Base-by-base conservation (phyloP, 2,329 filamentous ascomycete species). In the Diaporthe helianthi region DNA sequence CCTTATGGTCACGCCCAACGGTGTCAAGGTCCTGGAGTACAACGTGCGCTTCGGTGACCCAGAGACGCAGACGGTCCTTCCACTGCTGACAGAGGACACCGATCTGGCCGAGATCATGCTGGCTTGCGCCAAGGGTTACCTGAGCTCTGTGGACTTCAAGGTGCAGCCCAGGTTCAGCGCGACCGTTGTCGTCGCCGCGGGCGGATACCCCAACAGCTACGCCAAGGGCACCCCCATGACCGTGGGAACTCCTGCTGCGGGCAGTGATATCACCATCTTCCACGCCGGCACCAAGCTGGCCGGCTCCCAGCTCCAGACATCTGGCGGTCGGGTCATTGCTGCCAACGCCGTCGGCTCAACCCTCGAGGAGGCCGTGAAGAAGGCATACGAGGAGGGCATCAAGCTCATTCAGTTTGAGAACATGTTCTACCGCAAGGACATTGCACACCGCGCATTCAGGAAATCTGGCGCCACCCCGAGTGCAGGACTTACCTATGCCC, bases 11-110 rank as follows among this genome's bases (percentile, higher is more conserved):
- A 96, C 93, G 29, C 88, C 89, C 74, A 80, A 85, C 55, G 94
- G 94, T 0, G 90, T 94, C 52, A 94, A 93, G 80, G 90, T 93
- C 10, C 86, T 97, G 65, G 94, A 97, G 80, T 98, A 97, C 84
- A 97, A 97, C 75, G 93, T 97, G 61, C 90, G 94, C 69, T 97
- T 97, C 76, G 94, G 94, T 58, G 94, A 97, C 77, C 94, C 94
- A 2, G 94, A 97, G 81, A 96, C 93, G 0, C 93, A 97, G 82
- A 96, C 92, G 3, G 85, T 97, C 24, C 84, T 98, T 13, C 90
- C 93, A 12, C 84, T 98, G 22, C 85, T 98, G 76, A 91, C 87
- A 55, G 81, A 86, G 67, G 90, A 96, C 71, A 93, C 92, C 26
- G 94, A 98, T 80, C 85, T 98, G 61, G 94, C 93, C 1, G 89